Conservation (phyloP, 768 basidiomycete species). For the Mycena metata region DNA sequence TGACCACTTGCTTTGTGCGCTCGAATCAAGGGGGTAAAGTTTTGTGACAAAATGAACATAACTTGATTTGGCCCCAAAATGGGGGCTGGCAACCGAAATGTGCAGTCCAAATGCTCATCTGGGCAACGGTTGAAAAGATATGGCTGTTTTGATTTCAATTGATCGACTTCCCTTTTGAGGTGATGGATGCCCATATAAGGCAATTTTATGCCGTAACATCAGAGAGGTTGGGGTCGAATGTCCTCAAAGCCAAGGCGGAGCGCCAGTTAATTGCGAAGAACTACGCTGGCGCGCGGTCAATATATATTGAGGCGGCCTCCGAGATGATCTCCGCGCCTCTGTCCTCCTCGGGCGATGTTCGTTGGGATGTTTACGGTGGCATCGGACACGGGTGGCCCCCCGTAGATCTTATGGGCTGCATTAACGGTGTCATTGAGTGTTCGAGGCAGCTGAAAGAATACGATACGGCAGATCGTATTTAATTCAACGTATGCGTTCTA, state of each 20-base stretch:
- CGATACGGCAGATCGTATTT: not conserved
- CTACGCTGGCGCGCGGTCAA: not conserved
- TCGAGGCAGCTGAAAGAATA: conserved; percentile 17
- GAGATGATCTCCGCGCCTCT: conserved; percentile 10
- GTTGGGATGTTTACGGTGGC: not conserved
- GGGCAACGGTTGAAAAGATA: too few relatives aligned
- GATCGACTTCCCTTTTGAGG: too few relatives aligned
- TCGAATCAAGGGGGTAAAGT: too few relatives aligned
- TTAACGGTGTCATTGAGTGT: conserved; percentile 19
- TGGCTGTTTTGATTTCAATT: too few relatives aligned
- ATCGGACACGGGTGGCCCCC: conserved; percentile 10
- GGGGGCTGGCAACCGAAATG: too few relatives aligned
- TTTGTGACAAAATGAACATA: too few relatives aligned
- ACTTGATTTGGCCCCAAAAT: too few relatives aligned
- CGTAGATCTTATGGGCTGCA: conserved; percentile 8
- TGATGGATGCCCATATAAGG: too few relatives aligned
- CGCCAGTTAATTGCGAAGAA: not conserved
- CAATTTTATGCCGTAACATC: too few relatives aligned
- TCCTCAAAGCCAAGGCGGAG: conserved; percentile 6
- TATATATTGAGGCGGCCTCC: not conserved
- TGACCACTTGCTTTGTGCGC: conserved; percentile 15
- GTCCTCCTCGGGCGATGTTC: not conserved
- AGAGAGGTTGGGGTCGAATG: too few relatives aligned
- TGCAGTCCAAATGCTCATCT: too few relatives aligned
- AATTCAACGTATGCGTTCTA: too few relatives aligned